Conservation (phyloP, 257 asterid species). For the Solanum pinnatisectum region DNA sequence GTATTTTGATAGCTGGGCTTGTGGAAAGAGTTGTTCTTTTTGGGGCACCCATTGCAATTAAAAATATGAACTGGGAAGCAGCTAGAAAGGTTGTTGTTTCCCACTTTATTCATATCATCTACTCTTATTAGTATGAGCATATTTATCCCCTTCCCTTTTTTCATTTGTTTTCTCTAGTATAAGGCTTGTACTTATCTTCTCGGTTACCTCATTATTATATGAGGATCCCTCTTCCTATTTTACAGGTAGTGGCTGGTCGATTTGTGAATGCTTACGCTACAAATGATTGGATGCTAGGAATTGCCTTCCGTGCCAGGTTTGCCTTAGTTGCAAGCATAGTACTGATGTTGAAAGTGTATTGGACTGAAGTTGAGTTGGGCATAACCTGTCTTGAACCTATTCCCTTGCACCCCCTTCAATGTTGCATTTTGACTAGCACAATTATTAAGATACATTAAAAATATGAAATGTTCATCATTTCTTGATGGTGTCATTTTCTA, state of each 20-base stretch:
- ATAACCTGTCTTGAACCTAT: background rate
- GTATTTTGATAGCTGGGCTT: constrained; percentile 47
- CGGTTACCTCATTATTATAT: constrained; percentile 2
- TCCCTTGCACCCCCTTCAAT: background rate
- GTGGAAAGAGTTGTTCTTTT: constrained; percentile 91
- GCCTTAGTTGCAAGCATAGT: background rate
- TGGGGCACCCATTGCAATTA: constrained; percentile 90
- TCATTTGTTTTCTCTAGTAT: background rate
- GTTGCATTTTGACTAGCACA: background rate
- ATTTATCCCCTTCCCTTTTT: background rate
- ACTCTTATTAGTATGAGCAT: background rate
- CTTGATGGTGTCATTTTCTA: background rate
- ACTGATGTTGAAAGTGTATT: background rate
- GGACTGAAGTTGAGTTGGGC: background rate
- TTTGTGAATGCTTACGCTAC: constrained; percentile 77
- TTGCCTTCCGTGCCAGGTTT: constrained; percentile 91
- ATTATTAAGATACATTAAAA: background rate
- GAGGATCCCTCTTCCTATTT: constrained; percentile 5
- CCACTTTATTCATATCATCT: background rate
- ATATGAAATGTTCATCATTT: background rate
- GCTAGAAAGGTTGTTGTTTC: constrained; percentile 53
- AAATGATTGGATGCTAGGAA: constrained; percentile 93
- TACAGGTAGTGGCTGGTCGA: constrained; percentile 92
- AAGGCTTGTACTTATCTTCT: background rate
- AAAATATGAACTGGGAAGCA: constrained; percentile 87